Percentiles rank a stretch among this genome's conserved stretches.
These are phyloP conservation scores for Aspergillus sp. DNA, from an alignment of 2,329 filamentous ascomycete species.

Conservation along the genomic window DNA sequence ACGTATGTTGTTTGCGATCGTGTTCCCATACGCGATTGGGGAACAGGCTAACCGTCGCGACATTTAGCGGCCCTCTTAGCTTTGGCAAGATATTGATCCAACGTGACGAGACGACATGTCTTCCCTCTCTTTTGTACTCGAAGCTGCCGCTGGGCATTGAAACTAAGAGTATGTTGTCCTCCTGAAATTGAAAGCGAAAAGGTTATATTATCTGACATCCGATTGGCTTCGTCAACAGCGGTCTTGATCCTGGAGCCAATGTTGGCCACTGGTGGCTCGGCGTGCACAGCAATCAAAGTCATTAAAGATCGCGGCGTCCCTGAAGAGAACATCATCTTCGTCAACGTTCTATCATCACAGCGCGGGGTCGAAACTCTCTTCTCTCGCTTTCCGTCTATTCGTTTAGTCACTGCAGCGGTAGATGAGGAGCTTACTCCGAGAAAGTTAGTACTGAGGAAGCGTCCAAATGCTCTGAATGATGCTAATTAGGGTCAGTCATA, in stretches of 20 bases:
- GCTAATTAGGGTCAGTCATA: slow-evolving; percentile 26
- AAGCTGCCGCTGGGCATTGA: slow-evolving; percentile 28
- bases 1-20: slow-evolving; percentile 14
- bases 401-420: slow-evolving; percentile 23
- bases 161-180: slow-evolving; percentile 21
- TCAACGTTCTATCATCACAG: slow-evolving; percentile 29
- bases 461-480: background rate
- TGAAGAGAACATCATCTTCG: slow-evolving; percentile 29
- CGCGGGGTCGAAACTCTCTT: slow-evolving; percentile 23
- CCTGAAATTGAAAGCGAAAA: background rate
- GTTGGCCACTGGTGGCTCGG: slow-evolving; percentile 22
- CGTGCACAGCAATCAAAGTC: slow-evolving; percentile 14
- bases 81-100: slow-evolving; percentile 37
- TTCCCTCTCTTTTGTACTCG: slow-evolving; percentile 29
- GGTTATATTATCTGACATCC: background rate
- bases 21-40: too few species aligned
- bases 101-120: slow-evolving; percentile 30
- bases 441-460: slow-evolving; percentile 11
- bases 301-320: slow-evolving; percentile 14
- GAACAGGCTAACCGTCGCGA: background rate
- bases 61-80: slow-evolving; percentile 24
- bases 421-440: slow-evolving; percentile 16
- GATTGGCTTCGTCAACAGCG: background rate
- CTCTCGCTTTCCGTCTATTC: slow-evolving; percentile 21
- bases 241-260: slow-evolving; percentile 22